Evolutionary conservation across 768 basidiomycete genomes (phyloP).

Genomic region (Mycena rosella): DNA sequence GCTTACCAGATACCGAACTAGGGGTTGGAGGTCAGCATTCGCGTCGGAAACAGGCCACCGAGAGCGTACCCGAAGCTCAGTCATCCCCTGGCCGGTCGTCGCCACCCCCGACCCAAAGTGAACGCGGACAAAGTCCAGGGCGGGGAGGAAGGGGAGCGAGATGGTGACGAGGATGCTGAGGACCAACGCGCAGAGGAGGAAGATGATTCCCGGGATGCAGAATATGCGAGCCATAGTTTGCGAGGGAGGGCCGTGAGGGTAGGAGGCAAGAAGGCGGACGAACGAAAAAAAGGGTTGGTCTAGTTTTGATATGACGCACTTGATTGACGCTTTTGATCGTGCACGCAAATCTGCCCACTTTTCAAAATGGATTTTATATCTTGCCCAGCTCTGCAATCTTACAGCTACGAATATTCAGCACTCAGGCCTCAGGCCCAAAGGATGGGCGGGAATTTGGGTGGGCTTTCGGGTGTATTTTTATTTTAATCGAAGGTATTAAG

Average conservation of each 20-base stretch:
- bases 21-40: slow-evolving; percentile 13
- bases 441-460: too few relatives aligned
- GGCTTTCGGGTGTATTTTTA: too few relatives aligned
- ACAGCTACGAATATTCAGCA: too few relatives aligned
- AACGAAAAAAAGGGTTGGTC: neutral
- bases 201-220: slow-evolving; percentile 71
- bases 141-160: slow-evolving; percentile 77
- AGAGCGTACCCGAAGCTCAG: slow-evolving; percentile 67
- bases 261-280: neutral
- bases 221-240: slow-evolving; percentile 60
- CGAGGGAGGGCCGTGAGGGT: neutral
- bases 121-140: slow-evolving; percentile 74
- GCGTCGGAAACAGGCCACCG: slow-evolving; percentile 9
- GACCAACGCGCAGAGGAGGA: slow-evolving; percentile 72
- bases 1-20: slow-evolving; percentile 82
- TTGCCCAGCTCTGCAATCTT: too few relatives aligned
- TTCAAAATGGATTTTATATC: too few relatives aligned
- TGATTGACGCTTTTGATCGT: neutral
- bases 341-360: too few relatives aligned
- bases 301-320: neutral
- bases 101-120: slow-evolving; percentile 55
- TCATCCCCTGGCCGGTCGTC: slow-evolving; percentile 47
- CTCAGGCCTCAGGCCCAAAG: too few relatives aligned
- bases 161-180: slow-evolving; percentile 77
- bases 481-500: too few relatives aligned